A percentile compares a stretch with the other conserved stretches of the same genome.
These are phyloP conservation scores for Talaromyces funiculosus DNA, from an alignment of 2,329 filamentous ascomycete species.

Conservation along the genomic window DNA sequence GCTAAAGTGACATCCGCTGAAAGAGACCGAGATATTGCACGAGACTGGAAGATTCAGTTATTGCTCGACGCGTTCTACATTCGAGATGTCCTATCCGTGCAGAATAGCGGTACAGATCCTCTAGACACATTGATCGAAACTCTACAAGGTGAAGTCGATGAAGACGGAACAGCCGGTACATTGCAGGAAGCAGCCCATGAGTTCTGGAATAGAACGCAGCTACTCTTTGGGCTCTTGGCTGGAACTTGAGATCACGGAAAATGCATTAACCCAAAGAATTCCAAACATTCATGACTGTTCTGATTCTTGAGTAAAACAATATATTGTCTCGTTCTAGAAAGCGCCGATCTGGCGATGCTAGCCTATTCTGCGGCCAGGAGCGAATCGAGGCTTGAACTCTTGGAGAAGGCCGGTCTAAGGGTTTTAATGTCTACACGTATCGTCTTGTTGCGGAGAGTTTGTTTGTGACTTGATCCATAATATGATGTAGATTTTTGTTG, in stretches of 20 bases:
- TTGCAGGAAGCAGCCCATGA: slow-evolving; percentile 62
- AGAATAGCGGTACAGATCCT: slow-evolving; percentile 24
- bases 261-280: not conserved
- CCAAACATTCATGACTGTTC: not conserved
- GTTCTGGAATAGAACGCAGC: slow-evolving; percentile 75
- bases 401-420: not conserved
- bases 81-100: slow-evolving; percentile 21
- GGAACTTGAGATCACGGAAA: not conserved
- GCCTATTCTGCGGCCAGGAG: slow-evolving; percentile 28
- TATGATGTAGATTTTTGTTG: too few relatives aligned
- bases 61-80: slow-evolving; percentile 35
- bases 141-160: slow-evolving; percentile 43
- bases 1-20: not conserved
- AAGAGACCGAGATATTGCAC: slow-evolving; percentile 11
- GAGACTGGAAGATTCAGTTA: slow-evolving; percentile 34
- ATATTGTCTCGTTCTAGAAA: not conserved
- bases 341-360: slow-evolving; percentile 32
- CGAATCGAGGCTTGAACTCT: slow-evolving; percentile 1
- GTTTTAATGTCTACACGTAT: slow-evolving; percentile 3
- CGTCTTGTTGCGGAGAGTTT: slow-evolving; percentile 2
- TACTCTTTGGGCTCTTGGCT: slow-evolving; percentile 73
- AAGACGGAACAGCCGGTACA: slow-evolving; percentile 47
- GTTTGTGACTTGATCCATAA: slow-evolving; percentile 3
- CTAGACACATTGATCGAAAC: slow-evolving; percentile 46
- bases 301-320: not conserved